Percentiles rank a stretch among this genome's conserved stretches.
These are phyloP conservation scores for Ottelia alismoides DNA, from an alignment of 106 monocot genomes.

Conservation along the genomic window DNA sequence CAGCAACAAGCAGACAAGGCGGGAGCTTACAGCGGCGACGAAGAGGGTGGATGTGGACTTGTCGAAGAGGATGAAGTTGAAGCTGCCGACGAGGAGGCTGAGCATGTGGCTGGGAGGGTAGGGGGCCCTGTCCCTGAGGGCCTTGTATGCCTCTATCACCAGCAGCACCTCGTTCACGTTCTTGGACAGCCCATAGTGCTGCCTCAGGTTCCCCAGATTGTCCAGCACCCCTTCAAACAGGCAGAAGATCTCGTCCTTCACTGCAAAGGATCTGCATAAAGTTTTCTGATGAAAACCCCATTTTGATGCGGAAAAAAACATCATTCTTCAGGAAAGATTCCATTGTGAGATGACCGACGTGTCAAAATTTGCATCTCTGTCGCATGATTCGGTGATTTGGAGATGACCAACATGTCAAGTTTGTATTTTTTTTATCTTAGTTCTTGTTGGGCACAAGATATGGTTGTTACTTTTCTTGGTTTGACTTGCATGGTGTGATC, in stretches of 20 bases:
- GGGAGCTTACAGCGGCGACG: conserved; percentile 67
- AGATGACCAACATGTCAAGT: not conserved
- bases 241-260: conserved; percentile 91
- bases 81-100: conserved; percentile 57
- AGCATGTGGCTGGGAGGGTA: conserved; percentile 83
- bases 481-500: not conserved
- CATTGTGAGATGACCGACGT: not conserved
- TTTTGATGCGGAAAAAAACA: too few species aligned
- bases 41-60: conserved; percentile 53
- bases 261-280: conserved; percentile 56
- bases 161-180: conserved; percentile 59
- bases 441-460: too few species aligned
- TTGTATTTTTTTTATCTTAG: too few species aligned
- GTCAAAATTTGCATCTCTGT: not conserved
- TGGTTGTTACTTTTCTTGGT: too few species aligned
- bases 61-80: conserved; percentile 85
- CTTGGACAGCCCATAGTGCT: conserved; percentile 83
- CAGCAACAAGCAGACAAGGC: not conserved
- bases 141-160: conserved; percentile 91
- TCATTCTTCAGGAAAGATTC: too few species aligned
- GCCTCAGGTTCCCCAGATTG: conserved; percentile 60
- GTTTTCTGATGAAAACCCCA: too few species aligned
- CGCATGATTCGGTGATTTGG: not conserved
- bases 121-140: conserved; percentile 83
- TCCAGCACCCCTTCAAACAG: conserved; percentile 68